Percentiles rank a stretch among this genome's conserved stretches.
phyloP scores from a whole-genome alignment of 2,329 filamentous ascomycete genomes.

The Aspergillus texensis region DNA sequence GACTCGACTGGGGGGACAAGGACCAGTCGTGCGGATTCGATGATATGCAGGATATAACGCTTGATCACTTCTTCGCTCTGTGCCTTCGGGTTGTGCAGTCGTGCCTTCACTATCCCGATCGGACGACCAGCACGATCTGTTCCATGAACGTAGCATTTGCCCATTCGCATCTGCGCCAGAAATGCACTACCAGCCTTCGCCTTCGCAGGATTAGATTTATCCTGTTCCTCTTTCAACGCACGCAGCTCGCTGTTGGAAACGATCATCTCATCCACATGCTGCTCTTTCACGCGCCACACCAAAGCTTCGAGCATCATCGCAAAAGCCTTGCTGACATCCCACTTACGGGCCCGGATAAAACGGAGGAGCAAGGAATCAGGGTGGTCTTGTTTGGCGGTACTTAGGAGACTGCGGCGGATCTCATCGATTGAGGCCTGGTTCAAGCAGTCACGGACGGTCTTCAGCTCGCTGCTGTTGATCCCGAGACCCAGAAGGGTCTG shows the following conservation, averaged over 20 bases:
- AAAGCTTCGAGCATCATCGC: slow-evolving; percentile 91
- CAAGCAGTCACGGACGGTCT: neutral
- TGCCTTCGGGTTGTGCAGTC: neutral
- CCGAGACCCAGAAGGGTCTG: neutral
- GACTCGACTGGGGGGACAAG: neutral
- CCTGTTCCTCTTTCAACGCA: neutral
- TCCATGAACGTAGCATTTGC: neutral
- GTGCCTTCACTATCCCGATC: neutral
- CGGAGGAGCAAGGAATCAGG: neutral
- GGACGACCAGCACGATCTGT: neutral
- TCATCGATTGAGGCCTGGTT: neutral
- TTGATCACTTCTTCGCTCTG: neutral
- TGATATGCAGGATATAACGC: neutral
- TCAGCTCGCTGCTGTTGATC: neutral
- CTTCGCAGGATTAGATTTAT: neutral
- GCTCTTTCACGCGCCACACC: slow-evolving; percentile 80
- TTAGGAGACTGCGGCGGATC: neutral
- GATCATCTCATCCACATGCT: slow-evolving; percentile 46
- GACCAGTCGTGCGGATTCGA: neutral
- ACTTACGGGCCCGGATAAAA: slow-evolving; percentile 82
- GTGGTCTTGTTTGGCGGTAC: neutral
- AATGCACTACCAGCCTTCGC: neutral
- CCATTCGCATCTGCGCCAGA: neutral
- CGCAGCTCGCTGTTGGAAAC: neutral
- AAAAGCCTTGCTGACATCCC: slow-evolving; percentile 88